phyloP scores from a whole-genome alignment of 768 basidiomycete genomes.

The Tylopilus rubrobrunneus region DNA sequence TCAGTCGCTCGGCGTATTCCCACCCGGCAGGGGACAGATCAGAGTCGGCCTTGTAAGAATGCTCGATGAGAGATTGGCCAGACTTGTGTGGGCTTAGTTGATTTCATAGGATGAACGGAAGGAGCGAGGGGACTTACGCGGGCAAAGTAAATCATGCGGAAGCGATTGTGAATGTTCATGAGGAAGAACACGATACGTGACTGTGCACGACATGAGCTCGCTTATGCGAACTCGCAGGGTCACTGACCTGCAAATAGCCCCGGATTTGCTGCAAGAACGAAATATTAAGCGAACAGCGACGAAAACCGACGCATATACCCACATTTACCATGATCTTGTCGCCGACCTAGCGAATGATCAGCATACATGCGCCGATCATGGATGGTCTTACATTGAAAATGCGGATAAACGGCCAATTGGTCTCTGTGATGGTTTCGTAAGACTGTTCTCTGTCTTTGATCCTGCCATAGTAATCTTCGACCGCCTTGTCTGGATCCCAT shows the following conservation, averaged over 20 bases:
- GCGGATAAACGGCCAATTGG: constrained; percentile 89
- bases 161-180: constrained; percentile 97
- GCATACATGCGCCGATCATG: not conserved
- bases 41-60: constrained; percentile 98
- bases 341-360: constrained; percentile 58
- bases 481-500: constrained; percentile 91
- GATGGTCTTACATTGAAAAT: constrained; percentile 72
- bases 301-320: constrained; percentile 21
- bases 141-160: constrained; percentile 94
- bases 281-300: not conserved
- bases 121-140: constrained; percentile 49
- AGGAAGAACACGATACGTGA: constrained; percentile 97
- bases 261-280: constrained; percentile 58
- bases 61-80: constrained; percentile 97
- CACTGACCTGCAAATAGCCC: constrained; percentile 79
- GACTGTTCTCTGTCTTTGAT: constrained; percentile 82
- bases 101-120: not conserved
- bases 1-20: constrained; percentile 90
- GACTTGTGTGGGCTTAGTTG: constrained; percentile 50
- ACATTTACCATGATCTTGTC: constrained; percentile 96
- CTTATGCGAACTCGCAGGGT: not conserved
- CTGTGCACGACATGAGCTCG: constrained; percentile 36
- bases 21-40: constrained; percentile 93
- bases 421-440: constrained; percentile 91
- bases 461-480: constrained; percentile 87